A percentile compares a stretch with the other conserved stretches of the same genome.
These are phyloP conservation scores for Candida golubevii DNA, from an alignment of 805 yeast species.

Conservation along the genomic window DNA sequence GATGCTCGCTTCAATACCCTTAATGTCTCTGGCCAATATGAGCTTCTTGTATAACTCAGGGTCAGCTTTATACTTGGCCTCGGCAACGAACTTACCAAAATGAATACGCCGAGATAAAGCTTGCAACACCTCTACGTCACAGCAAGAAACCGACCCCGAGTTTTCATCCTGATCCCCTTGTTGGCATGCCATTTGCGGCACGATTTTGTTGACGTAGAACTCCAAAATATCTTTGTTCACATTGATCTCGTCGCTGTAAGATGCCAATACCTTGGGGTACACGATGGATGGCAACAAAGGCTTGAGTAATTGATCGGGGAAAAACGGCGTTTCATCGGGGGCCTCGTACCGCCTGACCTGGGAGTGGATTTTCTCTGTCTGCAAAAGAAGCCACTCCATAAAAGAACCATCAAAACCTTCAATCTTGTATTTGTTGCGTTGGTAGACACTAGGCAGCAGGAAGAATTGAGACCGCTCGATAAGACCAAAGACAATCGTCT, in stretches of 20 bases:
- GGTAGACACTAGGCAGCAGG: constrained; percentile 71
- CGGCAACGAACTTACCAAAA: constrained; percentile 97
- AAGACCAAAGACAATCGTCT: constrained; percentile 86
- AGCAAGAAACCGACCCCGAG: constrained; percentile 76
- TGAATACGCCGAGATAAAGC: constrained; percentile 89
- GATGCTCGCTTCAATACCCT: constrained; percentile 74
- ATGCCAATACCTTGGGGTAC: constrained; percentile 76
- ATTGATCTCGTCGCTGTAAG: constrained; percentile 68
- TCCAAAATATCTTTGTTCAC: constrained; percentile 66
- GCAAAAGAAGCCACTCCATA: constrained; percentile 78
- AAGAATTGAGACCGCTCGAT: constrained; percentile 91
- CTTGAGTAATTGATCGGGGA: constrained; percentile 59
- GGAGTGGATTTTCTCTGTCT: constrained; percentile 60
- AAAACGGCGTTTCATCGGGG: constrained; percentile 91
- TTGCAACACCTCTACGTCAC: constrained; percentile 85
- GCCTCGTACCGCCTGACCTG: constrained; percentile 88
- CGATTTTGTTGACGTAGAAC: constrained; percentile 67
- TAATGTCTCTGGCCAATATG: constrained; percentile 60
- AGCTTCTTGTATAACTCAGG: constrained; percentile 57
- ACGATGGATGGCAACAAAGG: constrained; percentile 77
- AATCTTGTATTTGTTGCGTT: constrained; percentile 49
- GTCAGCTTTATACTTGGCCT: constrained; percentile 78
- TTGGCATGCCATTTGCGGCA: constrained; percentile 65
- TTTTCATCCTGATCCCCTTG: constrained; percentile 78
- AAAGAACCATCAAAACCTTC: constrained; percentile 76